These are phyloP conservation scores for Grifola frondosa DNA, from an alignment of 1,284 basidiomycete species.

Conservation along the genomic window DNA sequence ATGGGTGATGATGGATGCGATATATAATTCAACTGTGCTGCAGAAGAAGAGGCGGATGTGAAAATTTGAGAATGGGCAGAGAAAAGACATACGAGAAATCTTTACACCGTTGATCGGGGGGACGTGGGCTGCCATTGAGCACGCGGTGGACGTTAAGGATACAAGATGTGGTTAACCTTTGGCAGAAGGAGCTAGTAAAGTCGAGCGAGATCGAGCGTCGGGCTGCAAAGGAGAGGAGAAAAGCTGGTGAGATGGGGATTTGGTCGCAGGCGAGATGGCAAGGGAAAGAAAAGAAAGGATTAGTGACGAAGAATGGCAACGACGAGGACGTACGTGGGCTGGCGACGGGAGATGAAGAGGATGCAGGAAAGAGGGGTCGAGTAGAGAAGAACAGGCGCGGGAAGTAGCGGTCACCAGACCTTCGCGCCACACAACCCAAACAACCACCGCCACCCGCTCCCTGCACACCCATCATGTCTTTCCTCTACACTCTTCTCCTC, in stretches of 20 bases:
- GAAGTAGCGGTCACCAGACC: slow-evolving; percentile 12
- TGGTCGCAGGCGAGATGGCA: slow-evolving; percentile 3
- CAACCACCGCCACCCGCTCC: slow-evolving; percentile 8
- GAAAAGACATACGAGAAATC: slow-evolving; percentile 73
- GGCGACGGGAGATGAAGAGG: slow-evolving; percentile 5
- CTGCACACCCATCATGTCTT: too few species aligned
- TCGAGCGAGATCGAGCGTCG: slow-evolving; percentile 6
- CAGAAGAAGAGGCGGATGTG: slow-evolving; percentile 27
- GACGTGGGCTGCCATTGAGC: slow-evolving; percentile 67
- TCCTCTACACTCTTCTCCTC: too few species aligned
- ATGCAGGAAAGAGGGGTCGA: slow-evolving; percentile 18
- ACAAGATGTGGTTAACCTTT: slow-evolving; percentile 21
- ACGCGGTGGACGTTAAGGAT: slow-evolving; percentile 27
- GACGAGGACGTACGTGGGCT: slow-evolving; percentile 2
- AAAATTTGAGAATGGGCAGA: slow-evolving; percentile 17
- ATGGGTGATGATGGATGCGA: slow-evolving; percentile 24
- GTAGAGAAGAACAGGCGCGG: slow-evolving; percentile 14
- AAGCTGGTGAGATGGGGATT: slow-evolving; percentile 1
- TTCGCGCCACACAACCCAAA: slow-evolving; percentile 15
- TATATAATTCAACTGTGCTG: slow-evolving; percentile 6
- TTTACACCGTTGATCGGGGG: slow-evolving; percentile 92
- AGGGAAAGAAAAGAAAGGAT: slow-evolving; percentile 1
- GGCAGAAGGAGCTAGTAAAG: slow-evolving; percentile 15
- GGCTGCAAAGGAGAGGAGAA: slow-evolving; percentile 8
- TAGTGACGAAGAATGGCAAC: slow-evolving; percentile 4